Evolutionary conservation across 345 rosid genomes (phyloP).

Genomic region (Populus deltoides): DNA sequence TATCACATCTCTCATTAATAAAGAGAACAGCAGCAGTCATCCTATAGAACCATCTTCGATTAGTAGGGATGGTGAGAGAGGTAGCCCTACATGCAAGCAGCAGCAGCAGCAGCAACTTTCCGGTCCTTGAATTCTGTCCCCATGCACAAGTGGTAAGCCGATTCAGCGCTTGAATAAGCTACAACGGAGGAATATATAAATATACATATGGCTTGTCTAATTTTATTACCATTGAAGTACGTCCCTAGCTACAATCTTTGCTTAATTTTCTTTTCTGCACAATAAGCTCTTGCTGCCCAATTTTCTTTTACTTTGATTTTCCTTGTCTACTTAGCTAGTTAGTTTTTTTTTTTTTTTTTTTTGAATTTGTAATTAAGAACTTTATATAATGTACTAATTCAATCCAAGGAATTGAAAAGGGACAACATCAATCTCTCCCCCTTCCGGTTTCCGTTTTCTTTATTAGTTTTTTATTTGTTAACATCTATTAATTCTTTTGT

Average conservation of each 20-base stretch:
- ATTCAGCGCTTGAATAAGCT: conserved; percentile 4
- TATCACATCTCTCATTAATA: conserved; percentile 41
- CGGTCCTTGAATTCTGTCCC: conserved; percentile 25
- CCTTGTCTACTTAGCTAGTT: not conserved
- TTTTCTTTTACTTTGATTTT: too few species aligned
- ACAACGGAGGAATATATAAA: not conserved
- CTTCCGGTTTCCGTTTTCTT: not conserved
- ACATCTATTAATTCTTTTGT: not conserved
- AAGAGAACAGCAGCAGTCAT: conserved; percentile 22
- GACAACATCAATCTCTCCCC: not conserved
- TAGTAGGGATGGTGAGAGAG: conserved; percentile 17
- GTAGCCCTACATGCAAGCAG: conserved; percentile 9
- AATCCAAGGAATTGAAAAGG: not conserved
- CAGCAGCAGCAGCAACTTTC: conserved; percentile 4
- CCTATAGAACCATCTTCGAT: not conserved
- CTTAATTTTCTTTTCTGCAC: not conserved
- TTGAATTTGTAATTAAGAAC: not conserved
- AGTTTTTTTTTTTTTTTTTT: not conserved
- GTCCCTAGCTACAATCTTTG: too few species aligned
- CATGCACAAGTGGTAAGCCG: conserved; percentile 14
- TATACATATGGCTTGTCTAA: too few species aligned
- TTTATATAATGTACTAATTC: not conserved
- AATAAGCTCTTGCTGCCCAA: not conserved
- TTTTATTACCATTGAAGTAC: too few species aligned
- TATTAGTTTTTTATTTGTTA: too few species aligned